Evolutionary conservation across 805 yeast species (phyloP).

Genomic region (Metschnikowia shivogae): DNA sequence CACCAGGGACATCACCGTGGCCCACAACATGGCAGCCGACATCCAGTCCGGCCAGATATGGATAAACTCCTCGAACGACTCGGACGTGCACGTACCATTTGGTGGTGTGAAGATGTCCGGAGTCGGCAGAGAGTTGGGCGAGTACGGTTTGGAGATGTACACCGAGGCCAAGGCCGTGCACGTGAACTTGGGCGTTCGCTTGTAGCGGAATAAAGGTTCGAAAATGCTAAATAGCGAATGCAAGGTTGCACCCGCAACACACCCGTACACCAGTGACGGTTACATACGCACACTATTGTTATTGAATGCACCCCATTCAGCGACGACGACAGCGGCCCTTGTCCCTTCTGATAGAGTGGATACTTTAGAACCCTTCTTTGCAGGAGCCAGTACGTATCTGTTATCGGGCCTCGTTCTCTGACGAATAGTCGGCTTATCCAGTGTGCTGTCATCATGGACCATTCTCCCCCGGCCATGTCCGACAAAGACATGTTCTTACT

Average conservation of each 20-base stretch:
- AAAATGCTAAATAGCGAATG: too few relatives aligned
- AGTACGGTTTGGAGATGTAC: conserved; percentile 64
- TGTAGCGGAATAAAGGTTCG: conserved; percentile 17
- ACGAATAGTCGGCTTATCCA: too few relatives aligned
- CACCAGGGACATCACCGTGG: conserved; percentile 61
- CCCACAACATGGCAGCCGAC: conserved; percentile 58
- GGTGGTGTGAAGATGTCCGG: conserved; percentile 82
- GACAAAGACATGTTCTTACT: conserved; percentile 3
- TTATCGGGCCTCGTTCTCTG: too few relatives aligned
- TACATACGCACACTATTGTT: too few relatives aligned
- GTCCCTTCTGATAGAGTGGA: too few relatives aligned
- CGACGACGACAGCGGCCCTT: too few relatives aligned
- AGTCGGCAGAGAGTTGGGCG: conserved; percentile 77
- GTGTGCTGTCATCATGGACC: background rate
- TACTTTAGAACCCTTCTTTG: too few relatives aligned
- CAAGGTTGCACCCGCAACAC: too few relatives aligned
- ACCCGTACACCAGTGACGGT: too few relatives aligned
- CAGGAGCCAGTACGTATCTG: too few relatives aligned
- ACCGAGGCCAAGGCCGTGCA: conserved; percentile 76
- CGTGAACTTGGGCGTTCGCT: conserved; percentile 52
- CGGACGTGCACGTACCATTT: conserved; percentile 64
- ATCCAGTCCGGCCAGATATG: conserved; percentile 67
- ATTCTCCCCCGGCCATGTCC: conserved; percentile 1
- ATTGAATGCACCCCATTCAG: too few relatives aligned
- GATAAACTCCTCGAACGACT: conserved; percentile 65